Conservation (phyloP, 225 moss, liverwort and hornwort species). For the Sphagnum tenellum region DNA sequence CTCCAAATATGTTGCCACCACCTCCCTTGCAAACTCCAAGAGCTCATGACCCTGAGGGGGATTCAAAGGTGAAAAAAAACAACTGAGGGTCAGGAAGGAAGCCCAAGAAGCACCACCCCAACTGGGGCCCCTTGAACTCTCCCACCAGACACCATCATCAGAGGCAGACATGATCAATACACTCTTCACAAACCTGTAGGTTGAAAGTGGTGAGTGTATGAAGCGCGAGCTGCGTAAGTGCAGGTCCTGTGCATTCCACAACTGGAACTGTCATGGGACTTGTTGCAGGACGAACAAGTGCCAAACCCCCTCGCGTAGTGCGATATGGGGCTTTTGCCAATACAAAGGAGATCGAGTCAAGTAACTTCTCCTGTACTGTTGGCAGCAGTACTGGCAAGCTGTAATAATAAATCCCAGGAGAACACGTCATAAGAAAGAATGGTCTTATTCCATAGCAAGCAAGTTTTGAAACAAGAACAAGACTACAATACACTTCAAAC, state of each 20-base stretch:
- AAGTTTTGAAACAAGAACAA: too few species aligned
- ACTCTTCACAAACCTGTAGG: conserved; percentile 46
- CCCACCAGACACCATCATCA: too few species aligned
- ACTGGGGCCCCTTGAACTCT: too few species aligned
- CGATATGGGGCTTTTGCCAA: conserved; percentile 86
- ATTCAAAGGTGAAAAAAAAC: too few species aligned
- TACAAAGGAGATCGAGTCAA: conserved; percentile 91
- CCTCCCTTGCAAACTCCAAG: conserved; percentile 93
- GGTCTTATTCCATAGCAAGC: too few species aligned
- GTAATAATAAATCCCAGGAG: conserved; percentile 6
- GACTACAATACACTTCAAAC: too few species aligned
- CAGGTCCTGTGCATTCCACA: conserved; percentile 65
- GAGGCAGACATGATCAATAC: too few species aligned
- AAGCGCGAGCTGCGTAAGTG: conserved; percentile 88
- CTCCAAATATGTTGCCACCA: conserved; percentile 76
- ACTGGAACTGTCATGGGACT: conserved; percentile 45
- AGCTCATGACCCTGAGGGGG: conserved; percentile 80
- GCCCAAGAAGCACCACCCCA: too few species aligned
- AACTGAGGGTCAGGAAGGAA: too few species aligned
- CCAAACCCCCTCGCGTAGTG: conserved; percentile 36
- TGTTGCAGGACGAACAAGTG: conserved; percentile 35
- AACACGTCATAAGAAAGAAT: too few species aligned
- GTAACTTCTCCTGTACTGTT: conserved; percentile 77
- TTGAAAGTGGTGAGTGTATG: conserved; percentile 75
- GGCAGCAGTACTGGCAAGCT: conserved; percentile 68